Evolutionary conservation across 2,329 filamentous ascomycete genomes (phyloP).

Genomic region (Stagonosporopsis tanaceti): DNA sequence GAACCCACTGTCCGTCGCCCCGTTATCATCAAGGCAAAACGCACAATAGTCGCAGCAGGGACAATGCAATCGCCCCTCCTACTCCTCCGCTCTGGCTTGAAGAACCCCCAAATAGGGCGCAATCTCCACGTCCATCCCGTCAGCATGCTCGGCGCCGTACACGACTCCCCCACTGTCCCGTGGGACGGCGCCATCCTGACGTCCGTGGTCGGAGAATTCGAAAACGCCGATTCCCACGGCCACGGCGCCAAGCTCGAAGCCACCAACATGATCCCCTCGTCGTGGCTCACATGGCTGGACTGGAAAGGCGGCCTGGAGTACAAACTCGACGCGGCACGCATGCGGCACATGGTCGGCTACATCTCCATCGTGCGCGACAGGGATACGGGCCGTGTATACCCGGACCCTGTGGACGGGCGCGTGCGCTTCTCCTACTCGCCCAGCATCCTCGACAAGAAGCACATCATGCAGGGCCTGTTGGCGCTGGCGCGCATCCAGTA

Average conservation of each 20-base stretch:
- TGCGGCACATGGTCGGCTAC: constrained; percentile 74
- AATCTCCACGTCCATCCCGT: constrained; percentile 86
- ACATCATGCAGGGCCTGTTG: constrained; percentile 75
- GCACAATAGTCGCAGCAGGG: constrained; percentile 80
- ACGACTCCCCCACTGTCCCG: constrained; percentile 70
- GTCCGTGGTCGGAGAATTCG: constrained; percentile 76
- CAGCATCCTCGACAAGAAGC: constrained; percentile 74
- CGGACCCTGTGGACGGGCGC: constrained; percentile 72
- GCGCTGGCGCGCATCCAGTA: constrained; percentile 80
- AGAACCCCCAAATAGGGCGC: constrained; percentile 80
- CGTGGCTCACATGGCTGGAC: constrained; percentile 68
- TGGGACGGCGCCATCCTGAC: constrained; percentile 81
- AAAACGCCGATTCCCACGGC: constrained; percentile 80
- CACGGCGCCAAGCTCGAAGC: constrained; percentile 86
- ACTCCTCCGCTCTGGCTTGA: constrained; percentile 78
- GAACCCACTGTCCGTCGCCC: constrained; percentile 63
- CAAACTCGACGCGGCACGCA: constrained; percentile 74
- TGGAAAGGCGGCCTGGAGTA: constrained; percentile 75
- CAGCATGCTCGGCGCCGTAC: constrained; percentile 64
- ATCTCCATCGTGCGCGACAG: constrained; percentile 79
- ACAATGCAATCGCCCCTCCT: constrained; percentile 79
- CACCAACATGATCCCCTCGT: constrained; percentile 75
- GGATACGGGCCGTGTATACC: constrained; percentile 76
- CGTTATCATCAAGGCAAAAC: constrained; percentile 78
- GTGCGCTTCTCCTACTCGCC: constrained; percentile 74